Evolutionary conservation across 257 asterid species (phyloP), one percentile per base, ranked within the genome.

Genomic region (Galeopsis tetrahit): DNA sequence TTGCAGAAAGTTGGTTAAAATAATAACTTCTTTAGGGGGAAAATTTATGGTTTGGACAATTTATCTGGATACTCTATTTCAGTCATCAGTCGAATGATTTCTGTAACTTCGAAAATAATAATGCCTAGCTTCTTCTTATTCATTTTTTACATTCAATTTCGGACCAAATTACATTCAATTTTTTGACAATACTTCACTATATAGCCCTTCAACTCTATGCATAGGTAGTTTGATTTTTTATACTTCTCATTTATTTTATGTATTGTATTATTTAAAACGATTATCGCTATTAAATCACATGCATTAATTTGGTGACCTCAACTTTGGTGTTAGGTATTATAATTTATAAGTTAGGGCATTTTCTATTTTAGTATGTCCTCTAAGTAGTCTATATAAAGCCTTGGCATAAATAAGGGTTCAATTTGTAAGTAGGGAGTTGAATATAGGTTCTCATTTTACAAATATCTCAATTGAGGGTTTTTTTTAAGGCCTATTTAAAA

Each of bases 41-140:
- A 39, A 71, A 33, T 46, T 60, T 71, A 59, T 59, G 43, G 17
- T 48, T 46, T 44, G 62, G 51, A 60, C 76, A 60, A 59, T 38
- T 14, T 42, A 6, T 44, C 40, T 44, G 70, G 58, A 65, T 15
- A 21, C 42, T 31, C 59, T 48, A 31, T 66, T 66, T 31, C 42
- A 32, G 58, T 5, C 43, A 44, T n/a, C 42, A 46, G 34, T 66
- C 70, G 46, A 38, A 46, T 44, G 58, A 17, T 31, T 66, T 64
- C 13, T 6, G 17, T 52, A 6, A 46, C 43, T 21, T 21, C 28
- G 28, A 21, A 21, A 21, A 21, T 21, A 21, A 21, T 21, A 21
- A 21, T 21, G 28, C 28, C 0, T 21, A 1, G 1, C 55, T 48
- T n/a, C 21, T 48, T 10, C 6, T 11, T 10, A 44, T 44, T 48